Evolutionary conservation across 1,284 basidiomycete genomes (phyloP), one percentile per base, ranked within the genome.

Genomic region (Trametes hirsuta): DNA sequence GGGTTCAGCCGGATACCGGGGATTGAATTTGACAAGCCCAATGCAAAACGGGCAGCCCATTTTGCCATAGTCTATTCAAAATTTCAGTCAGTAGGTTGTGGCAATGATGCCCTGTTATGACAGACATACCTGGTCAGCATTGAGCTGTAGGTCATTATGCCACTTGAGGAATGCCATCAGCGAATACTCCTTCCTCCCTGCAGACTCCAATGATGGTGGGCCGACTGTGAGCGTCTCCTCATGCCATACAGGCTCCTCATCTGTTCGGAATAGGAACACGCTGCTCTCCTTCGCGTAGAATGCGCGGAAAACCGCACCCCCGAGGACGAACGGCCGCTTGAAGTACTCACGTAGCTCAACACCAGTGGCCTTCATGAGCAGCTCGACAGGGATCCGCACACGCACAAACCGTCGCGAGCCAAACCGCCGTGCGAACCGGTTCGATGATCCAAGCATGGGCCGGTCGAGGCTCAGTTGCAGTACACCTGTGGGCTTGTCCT

Each of bases 1-100:
- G 59, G 55, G 0, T 65, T 37, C 4, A 80, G 55, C 0, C 66
- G 61, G 1, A 76, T 63, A 0, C 77, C 79, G 3, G 79, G 78
- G 0, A 78, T 69, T 0, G 78, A 79, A 49, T 73, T 77, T 4
- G 78, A 80, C 2, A 79, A 62, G 0, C 73, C 75, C 0, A 81
- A 69, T 0, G 75, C 71, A 40, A 75, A 72, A 1, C 79, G 73
- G 6, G 79, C 70, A 6, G 73, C 71, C 75, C 76, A 80, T 56
- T 81, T 80, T 10, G 72, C 74, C 46, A 78, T 67, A 8, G 72
- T 72, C 79, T 80, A 45, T 4, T 8, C n/a, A 25, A 8, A 6
- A 62, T 42, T 15, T 12, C 4, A 5, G n/a, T 46, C 21, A 53
- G 35, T 15, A n/a, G n/a, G 3, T 24, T 2, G 11, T 8, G 10